Evolutionary conservation across 2,329 filamentous ascomycete species (phyloP).

Genomic region (Neonectria ditissima): DNA sequence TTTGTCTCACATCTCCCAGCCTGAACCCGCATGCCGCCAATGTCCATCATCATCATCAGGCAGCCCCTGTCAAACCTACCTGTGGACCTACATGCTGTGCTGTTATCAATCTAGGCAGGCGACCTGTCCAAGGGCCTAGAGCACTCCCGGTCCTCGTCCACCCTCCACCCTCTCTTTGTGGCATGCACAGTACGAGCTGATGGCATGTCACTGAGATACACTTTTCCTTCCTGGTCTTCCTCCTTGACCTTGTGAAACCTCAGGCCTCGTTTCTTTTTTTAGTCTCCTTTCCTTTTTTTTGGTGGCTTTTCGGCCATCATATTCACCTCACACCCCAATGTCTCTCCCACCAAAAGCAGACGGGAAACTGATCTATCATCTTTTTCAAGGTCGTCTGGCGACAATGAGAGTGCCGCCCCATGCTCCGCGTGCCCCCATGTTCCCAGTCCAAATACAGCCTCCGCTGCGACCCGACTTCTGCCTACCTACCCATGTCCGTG

Average conservation of each 20-base stretch:
- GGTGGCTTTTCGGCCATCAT: not conserved
- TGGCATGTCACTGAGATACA: not conserved
- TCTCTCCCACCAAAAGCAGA: not conserved
- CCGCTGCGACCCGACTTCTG: not conserved
- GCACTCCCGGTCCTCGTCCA: not conserved
- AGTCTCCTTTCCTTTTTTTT: not conserved
- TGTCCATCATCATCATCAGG: not conserved
- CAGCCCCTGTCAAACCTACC: too few relatives aligned
- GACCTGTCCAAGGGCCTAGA: too few relatives aligned
- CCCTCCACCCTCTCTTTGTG: not conserved
- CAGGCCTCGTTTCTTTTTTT: not conserved
- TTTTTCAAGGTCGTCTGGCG: slow-evolving; percentile 5
- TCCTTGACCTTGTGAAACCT: not conserved
- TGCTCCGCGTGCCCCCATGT: too few relatives aligned
- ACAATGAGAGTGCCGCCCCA: not conserved
- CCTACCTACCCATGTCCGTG: not conserved
- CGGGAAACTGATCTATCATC: slow-evolving; percentile 37
- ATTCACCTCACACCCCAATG: not conserved
- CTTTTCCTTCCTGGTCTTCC: too few relatives aligned
- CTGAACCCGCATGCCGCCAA: slow-evolving; percentile 10
- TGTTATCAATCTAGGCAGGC: not conserved
- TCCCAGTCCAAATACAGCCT: too few relatives aligned
- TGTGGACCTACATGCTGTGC: too few relatives aligned
- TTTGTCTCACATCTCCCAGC: slow-evolving; percentile 8
- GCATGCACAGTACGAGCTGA: not conserved